These are phyloP conservation scores for Ogataea neopini DNA, from an alignment of 805 yeast species.

Conservation along the genomic window DNA sequence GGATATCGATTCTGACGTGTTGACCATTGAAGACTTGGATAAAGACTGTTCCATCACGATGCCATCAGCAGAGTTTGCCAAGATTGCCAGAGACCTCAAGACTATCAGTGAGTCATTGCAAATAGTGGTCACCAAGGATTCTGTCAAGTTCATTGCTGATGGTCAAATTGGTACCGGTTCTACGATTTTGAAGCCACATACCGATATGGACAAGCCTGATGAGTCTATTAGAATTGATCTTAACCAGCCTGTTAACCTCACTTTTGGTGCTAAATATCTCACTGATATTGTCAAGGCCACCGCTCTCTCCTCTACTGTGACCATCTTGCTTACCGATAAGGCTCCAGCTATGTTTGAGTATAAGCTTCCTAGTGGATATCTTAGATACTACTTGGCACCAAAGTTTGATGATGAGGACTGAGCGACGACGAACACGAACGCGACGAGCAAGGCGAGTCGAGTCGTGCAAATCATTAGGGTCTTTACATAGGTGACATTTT, in stretches of 20 bases:
- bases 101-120: slow-evolving; percentile 85
- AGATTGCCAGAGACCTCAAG: slow-evolving; percentile 83
- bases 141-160: slow-evolving; percentile 84
- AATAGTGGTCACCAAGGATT: slow-evolving; percentile 85
- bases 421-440: no score
- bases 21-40: slow-evolving; percentile 91
- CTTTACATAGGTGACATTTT: slow-evolving; percentile 4
- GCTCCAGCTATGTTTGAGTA: slow-evolving; percentile 94
- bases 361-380: slow-evolving; percentile 85
- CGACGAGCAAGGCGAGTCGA: no score
- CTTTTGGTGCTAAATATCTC: slow-evolving; percentile 90
- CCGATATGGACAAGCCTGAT: slow-evolving; percentile 79
- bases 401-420: slow-evolving; percentile 91
- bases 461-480: no score
- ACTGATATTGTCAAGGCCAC: slow-evolving; percentile 91
- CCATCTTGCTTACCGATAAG: slow-evolving; percentile 83
- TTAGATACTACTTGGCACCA: slow-evolving; percentile 96
- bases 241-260: slow-evolving; percentile 82
- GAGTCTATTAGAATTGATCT: slow-evolving; percentile 73
- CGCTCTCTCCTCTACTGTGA: slow-evolving; percentile 70
- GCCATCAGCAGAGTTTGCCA: slow-evolving; percentile 88
- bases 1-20: slow-evolving; percentile 95
- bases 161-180: slow-evolving; percentile 92
- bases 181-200: slow-evolving; percentile 79
- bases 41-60: slow-evolving; percentile 82